Base-by-base conservation (phyloP, 2,329 filamentous ascomycete genomes). In the Neonectria neomacrospora region DNA sequence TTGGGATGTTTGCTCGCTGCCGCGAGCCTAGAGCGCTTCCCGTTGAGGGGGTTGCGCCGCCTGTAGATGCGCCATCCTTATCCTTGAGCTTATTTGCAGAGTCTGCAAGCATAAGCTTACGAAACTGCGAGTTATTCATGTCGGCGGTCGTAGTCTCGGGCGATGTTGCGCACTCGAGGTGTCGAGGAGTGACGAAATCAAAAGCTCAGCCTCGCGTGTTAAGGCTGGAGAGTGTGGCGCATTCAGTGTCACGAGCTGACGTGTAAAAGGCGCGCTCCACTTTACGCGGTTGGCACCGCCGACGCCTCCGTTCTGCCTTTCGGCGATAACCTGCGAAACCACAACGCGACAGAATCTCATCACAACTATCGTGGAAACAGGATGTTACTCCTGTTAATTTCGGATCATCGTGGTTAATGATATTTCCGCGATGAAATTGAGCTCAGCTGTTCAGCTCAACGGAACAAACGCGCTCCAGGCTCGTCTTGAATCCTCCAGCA, bases 101-200 rank as follows among this genome's bases (percentile, higher is more conserved):
- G 63, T 82, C 83, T 42, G 78, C 78, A 48, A 89, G 82, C 22
- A 97, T 79, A 7, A 98, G 86, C 67, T 91, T 91, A 58, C 96
- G 91, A 74, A 99, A 99, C 73, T 97, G 93, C 45, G 94, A 88
- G 83, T 98, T 98, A 78, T 98, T 97, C 96, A 99, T 98, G 39
- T 45, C 66, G 57, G 52, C 58, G 54, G 22, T 14, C 37, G 32
- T 37, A 20, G 22, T 45, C 50, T 22, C 18, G 14, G 16, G 28
- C 42, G 45, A 48, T 39, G 48, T 42, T 63, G 34, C 48, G 41
- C 39, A 48, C 20, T 7, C 47, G 10, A 18, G 54, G 9, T 20
- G 37, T 42, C 12, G 20, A 22, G 16, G 18, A 30, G 48, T 52
- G 72, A 58, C 48, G 34, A 39, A 53, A 54, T 64, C 44, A 45